A percentile compares a stretch with the other conserved stretches of the same genome.
phyloP scores from a whole-genome alignment of 495 filamentous ascomycete species.

The Cercophora scortea region DNA sequence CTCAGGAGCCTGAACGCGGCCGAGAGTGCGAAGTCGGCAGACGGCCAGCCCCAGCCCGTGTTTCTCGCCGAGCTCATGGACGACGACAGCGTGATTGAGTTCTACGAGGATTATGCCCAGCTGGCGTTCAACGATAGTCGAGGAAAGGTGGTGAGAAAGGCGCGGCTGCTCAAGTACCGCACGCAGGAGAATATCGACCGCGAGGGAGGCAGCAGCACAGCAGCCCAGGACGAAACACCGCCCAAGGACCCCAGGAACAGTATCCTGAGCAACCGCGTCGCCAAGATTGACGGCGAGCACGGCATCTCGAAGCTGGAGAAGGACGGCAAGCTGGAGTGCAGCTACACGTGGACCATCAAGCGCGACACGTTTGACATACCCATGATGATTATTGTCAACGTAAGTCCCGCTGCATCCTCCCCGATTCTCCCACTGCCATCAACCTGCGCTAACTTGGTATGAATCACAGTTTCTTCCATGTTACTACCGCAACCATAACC shows the following conservation, averaged over 20 bases:
- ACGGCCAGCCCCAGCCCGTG: constrained; percentile 55
- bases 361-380: constrained; percentile 97
- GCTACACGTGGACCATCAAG: constrained; percentile 93
- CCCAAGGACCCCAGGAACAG: constrained; percentile 39
- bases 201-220: constrained; percentile 8
- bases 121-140: constrained; percentile 84
- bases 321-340: constrained; percentile 90
- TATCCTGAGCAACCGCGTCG: constrained; percentile 44
- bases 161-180: constrained; percentile 85
- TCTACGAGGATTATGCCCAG: constrained; percentile 92
- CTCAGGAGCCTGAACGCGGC: constrained; percentile 32
- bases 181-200: constrained; percentile 50
- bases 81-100: constrained; percentile 85
- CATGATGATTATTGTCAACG: constrained; percentile 96
- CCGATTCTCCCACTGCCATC: background rate
- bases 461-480: constrained; percentile 40
- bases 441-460: background rate
- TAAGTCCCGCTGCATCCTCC: constrained; percentile 40
- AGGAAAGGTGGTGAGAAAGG: constrained; percentile 72
- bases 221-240: constrained; percentile 14
- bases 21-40: constrained; percentile 15
- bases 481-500: constrained; percentile 40
- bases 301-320: constrained; percentile 69
- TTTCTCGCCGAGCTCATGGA: constrained; percentile 90
- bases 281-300: constrained; percentile 64